Evolutionary conservation across 345 rosid genomes (phyloP).

Genomic region (Triadica sebifera): DNA sequence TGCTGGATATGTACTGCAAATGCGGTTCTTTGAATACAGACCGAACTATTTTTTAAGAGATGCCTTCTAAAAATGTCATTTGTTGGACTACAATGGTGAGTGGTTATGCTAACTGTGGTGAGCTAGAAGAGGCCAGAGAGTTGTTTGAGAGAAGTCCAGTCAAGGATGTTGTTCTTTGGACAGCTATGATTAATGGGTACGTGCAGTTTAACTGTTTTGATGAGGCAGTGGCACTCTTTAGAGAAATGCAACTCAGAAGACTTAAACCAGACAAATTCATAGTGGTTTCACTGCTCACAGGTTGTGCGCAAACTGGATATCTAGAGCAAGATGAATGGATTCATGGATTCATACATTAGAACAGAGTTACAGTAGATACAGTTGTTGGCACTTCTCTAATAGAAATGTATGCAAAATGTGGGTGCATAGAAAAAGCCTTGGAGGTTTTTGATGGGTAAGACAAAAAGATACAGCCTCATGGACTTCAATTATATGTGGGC

Average conservation of each 20-base stretch:
- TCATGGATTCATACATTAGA: slow-evolving; percentile 55
- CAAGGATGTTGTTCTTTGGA: slow-evolving; percentile 72
- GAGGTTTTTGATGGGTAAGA: slow-evolving; percentile 43
- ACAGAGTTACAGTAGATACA: slow-evolving; percentile 45
- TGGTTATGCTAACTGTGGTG: slow-evolving; percentile 56
- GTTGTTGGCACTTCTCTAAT: slow-evolving; percentile 70
- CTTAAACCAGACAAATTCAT: slow-evolving; percentile 60
- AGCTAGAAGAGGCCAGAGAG: slow-evolving; percentile 53
- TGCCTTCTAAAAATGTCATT: slow-evolving; percentile 55
- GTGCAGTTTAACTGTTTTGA: slow-evolving; percentile 63
- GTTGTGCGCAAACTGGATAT: slow-evolving; percentile 74
- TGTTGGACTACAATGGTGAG: slow-evolving; percentile 75
- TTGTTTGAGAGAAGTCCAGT: slow-evolving; percentile 68
- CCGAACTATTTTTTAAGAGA: slow-evolving; percentile 39
- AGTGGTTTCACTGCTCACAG: slow-evolving; percentile 68
- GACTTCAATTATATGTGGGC: slow-evolving; percentile 75
- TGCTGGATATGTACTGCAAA: slow-evolving; percentile 69
- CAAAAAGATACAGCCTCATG: slow-evolving; percentile 61
- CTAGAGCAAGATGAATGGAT: slow-evolving; percentile 81
- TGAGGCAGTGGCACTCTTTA: slow-evolving; percentile 54
- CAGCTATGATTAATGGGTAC: slow-evolving; percentile 85
- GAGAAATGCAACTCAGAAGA: slow-evolving; percentile 50
- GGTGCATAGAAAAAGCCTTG: slow-evolving; percentile 55
- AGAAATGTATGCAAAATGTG: slow-evolving; percentile 80
- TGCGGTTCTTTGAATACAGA: slow-evolving; percentile 60